A percentile compares a stretch with the other conserved stretches of the same genome.
phyloP scores from a whole-genome alignment of 2,329 filamentous ascomycete species.

The Stachybotrys echinatus region DNA sequence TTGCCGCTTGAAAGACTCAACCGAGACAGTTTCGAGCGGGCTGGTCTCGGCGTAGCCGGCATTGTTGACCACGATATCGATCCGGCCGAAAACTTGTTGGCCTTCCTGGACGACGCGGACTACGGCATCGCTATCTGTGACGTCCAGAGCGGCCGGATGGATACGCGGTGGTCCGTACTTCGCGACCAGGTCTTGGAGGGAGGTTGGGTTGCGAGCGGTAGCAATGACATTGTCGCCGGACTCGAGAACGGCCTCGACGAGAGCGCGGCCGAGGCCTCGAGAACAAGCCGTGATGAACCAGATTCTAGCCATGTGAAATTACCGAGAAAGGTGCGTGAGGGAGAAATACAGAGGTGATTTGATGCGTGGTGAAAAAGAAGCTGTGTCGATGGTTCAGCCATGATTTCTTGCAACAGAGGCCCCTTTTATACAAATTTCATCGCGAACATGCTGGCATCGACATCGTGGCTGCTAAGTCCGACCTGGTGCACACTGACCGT shows the following conservation, averaged over 20 bases:
- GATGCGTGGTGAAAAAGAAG: too few relatives aligned
- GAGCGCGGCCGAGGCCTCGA: conserved; percentile 38
- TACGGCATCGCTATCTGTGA: conserved; percentile 40
- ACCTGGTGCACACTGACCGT: too few relatives aligned
- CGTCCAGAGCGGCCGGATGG: conserved; percentile 45
- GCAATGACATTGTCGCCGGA: conserved; percentile 38
- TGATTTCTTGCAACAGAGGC: too few relatives aligned
- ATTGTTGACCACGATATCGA: conserved; percentile 59
- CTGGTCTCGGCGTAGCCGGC: conserved; percentile 52
- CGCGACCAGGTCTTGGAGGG: conserved; percentile 25
- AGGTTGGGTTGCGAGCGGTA: conserved; percentile 32
- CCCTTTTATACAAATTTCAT: too few relatives aligned
- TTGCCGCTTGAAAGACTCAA: conserved; percentile 43
- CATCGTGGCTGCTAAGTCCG: too few relatives aligned
- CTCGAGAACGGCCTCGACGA: conserved; percentile 31
- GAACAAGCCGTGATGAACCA: conserved; percentile 45
- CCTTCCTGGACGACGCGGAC: conserved; percentile 28
- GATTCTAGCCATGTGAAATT: conserved; percentile 19
- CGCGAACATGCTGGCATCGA: too few relatives aligned
- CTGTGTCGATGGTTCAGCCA: too few relatives aligned
- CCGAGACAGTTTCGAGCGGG: conserved; percentile 45
- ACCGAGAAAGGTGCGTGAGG: too few relatives aligned
- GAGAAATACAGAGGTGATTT: too few relatives aligned
- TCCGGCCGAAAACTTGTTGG: conserved; percentile 41
- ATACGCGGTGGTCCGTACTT: conserved; percentile 36